Conservation (phyloP, 805 yeast genomes). For the Ogataea angusta region DNA sequence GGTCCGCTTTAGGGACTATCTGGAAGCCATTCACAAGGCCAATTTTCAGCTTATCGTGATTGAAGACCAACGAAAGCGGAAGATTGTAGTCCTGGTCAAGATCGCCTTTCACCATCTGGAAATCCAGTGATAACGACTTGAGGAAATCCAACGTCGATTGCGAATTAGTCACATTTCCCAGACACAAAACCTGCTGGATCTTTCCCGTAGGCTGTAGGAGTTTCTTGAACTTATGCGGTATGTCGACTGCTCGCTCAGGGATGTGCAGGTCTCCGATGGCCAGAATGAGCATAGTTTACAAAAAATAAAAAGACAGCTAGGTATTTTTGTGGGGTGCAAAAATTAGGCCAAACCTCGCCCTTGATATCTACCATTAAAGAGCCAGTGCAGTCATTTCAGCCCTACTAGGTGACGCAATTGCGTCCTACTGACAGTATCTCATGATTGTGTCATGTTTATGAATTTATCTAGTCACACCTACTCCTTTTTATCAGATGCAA, state of each 20-base stretch:
- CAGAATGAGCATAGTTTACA: constrained; percentile 54
- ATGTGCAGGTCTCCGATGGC: constrained; percentile 89
- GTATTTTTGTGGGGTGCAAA: background rate
- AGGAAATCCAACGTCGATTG: constrained; percentile 61
- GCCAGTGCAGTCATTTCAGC: background rate
- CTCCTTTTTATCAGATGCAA: constrained; percentile 26
- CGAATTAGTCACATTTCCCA: constrained; percentile 80
- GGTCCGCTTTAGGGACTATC: constrained; percentile 82
- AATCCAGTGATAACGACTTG: constrained; percentile 64
- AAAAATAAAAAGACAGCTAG: background rate
- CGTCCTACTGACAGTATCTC: too few relatives aligned
- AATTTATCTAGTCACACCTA: background rate
- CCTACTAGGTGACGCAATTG: too few relatives aligned
- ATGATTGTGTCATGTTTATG: background rate
- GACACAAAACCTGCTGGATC: constrained; percentile 77
- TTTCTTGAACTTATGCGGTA: constrained; percentile 64
- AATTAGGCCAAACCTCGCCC: too few relatives aligned
- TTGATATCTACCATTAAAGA: too few relatives aligned
- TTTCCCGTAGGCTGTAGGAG: constrained; percentile 74
- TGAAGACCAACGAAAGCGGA: constrained; percentile 63
- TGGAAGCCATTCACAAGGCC: constrained; percentile 86
- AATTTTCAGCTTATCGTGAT: constrained; percentile 67
- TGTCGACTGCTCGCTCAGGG: constrained; percentile 75
- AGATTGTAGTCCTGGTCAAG: constrained; percentile 54
- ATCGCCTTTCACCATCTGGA: constrained; percentile 80